phyloP scores from a whole-genome alignment of 2,329 filamentous ascomycete genomes.

The Aspergillus tanneri region DNA sequence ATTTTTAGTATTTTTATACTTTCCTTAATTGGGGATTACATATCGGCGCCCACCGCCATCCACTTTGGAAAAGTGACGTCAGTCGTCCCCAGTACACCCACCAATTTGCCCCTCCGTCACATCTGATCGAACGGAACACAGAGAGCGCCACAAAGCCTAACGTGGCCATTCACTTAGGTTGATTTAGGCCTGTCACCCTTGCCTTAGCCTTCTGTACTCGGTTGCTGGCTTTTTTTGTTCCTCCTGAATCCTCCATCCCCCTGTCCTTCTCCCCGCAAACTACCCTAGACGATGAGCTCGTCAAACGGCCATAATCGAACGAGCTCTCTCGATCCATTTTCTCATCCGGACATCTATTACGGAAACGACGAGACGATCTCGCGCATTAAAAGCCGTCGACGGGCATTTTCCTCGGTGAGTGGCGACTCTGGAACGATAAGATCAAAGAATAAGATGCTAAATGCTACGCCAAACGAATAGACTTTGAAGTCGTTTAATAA shows the following conservation, averaged over 20 bases:
- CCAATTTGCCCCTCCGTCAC: neutral
- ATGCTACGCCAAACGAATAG: constrained; percentile 24
- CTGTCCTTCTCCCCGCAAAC: constrained; percentile 3
- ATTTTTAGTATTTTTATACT: neutral
- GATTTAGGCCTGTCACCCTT: neutral
- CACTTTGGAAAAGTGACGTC: no score
- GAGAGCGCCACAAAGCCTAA: constrained; percentile 10
- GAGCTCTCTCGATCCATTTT: constrained; percentile 56
- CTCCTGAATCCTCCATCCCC: neutral
- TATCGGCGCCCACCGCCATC: no score
- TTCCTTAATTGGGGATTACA: no score
- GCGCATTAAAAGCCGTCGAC: constrained; percentile 47
- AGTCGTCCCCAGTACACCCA: neutral
- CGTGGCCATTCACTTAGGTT: constrained; percentile 8
- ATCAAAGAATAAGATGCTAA: constrained; percentile 15
- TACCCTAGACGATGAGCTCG: constrained; percentile 39
- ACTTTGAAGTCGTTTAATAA: constrained; percentile 39
- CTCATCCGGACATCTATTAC: constrained; percentile 60
- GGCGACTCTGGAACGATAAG: constrained; percentile 9
- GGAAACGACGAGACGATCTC: constrained; percentile 51
- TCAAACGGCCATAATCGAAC: constrained; percentile 38
- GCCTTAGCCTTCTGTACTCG: neutral
- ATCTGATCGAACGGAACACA: neutral
- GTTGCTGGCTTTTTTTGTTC: neutral
- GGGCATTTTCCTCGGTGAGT: constrained; percentile 59